A percentile compares a stretch with the other conserved stretches of the same genome.
phyloP scores from a whole-genome alignment of 1,139 yeast genomes.

The Suhomyces panamericanus region DNA sequence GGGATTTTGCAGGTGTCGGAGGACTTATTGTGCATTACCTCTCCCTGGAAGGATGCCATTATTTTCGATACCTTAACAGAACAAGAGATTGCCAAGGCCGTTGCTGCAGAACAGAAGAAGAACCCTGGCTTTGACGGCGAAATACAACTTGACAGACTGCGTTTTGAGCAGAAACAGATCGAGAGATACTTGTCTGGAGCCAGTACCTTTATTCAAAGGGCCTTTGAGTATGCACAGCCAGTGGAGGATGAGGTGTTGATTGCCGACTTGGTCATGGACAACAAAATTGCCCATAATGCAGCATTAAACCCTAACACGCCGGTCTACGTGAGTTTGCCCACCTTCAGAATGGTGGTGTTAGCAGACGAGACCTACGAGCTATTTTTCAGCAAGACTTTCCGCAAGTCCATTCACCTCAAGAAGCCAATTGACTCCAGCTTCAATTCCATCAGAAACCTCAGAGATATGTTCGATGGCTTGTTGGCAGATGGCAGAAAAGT shows the following conservation, averaged over 20 bases:
- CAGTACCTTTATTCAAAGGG: constrained; percentile 80
- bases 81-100: constrained; percentile 58
- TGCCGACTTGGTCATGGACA: constrained; percentile 41
- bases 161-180: constrained; percentile 66
- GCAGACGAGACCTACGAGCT: constrained; percentile 93
- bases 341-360: constrained; percentile 90
- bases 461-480: constrained; percentile 89
- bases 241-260: constrained; percentile 44
- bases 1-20: constrained; percentile 84
- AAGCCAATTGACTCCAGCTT: constrained; percentile 50
- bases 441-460: constrained; percentile 59
- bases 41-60: constrained; percentile 77
- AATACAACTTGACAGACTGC: constrained; percentile 60
- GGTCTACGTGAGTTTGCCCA: constrained; percentile 73
- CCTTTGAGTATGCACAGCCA: constrained; percentile 89
- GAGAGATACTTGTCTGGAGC: constrained; percentile 87
- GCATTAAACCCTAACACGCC: constrained; percentile 83
- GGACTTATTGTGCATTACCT: constrained; percentile 75
- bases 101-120: constrained; percentile 58
- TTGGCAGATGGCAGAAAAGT: constrained; percentile 91
- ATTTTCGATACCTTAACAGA: constrained; percentile 62
- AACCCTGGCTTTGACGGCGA: constrained; percentile 43
- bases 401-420: constrained; percentile 66
- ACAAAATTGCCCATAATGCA: constrained; percentile 55
- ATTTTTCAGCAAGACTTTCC: constrained; percentile 68